A percentile compares a stretch with the other conserved stretches of the same genome.
phyloP scores from a whole-genome alignment of 495 filamentous ascomycete species.

The Coniosporium apollinis region DNA sequence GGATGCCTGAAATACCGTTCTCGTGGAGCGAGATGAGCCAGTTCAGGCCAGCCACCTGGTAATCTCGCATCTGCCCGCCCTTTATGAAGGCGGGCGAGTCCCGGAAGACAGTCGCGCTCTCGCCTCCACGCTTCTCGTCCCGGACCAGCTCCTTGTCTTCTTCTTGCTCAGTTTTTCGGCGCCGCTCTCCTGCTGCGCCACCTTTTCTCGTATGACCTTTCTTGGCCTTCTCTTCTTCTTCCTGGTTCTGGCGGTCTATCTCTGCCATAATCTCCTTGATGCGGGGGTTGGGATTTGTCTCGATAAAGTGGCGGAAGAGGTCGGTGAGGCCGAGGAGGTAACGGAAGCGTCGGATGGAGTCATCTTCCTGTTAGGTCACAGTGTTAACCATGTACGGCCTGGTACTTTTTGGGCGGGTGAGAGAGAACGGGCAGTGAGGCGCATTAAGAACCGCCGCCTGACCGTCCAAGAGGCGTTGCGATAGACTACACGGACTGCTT shows the following conservation, averaged over 20 bases:
- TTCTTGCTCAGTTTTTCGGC: constrained; percentile 86
- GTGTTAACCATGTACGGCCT: too few relatives aligned
- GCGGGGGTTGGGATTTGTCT: constrained; percentile 81
- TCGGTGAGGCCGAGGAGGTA: constrained; percentile 94
- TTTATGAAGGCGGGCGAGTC: constrained; percentile 82
- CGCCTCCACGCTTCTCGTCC: constrained; percentile 75
- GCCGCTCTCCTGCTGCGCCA: constrained; percentile 64
- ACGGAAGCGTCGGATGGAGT: constrained; percentile 85
- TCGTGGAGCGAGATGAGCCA: constrained; percentile 98
- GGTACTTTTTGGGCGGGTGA: constrained; percentile 9
- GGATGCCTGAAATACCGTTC: constrained; percentile 94
- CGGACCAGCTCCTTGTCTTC: constrained; percentile 91
- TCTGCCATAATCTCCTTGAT: constrained; percentile 84
- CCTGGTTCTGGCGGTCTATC: constrained; percentile 81
- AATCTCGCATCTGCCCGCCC: constrained; percentile 82
- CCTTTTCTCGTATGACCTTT: constrained; percentile 62
- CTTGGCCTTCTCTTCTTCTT: constrained; percentile 47
- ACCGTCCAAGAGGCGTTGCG: too few relatives aligned
- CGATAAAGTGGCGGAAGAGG: constrained; percentile 97
- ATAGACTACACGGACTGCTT: too few relatives aligned
- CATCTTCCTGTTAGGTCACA: constrained; percentile 90
- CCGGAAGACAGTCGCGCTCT: constrained; percentile 75
- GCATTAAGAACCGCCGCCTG: too few relatives aligned
- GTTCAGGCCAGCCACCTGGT: constrained; percentile 86
- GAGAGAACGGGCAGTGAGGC: too few relatives aligned